Conservation (phyloP, 2,329 filamentous ascomycete genomes). For the Botrytis medusae region DNA sequence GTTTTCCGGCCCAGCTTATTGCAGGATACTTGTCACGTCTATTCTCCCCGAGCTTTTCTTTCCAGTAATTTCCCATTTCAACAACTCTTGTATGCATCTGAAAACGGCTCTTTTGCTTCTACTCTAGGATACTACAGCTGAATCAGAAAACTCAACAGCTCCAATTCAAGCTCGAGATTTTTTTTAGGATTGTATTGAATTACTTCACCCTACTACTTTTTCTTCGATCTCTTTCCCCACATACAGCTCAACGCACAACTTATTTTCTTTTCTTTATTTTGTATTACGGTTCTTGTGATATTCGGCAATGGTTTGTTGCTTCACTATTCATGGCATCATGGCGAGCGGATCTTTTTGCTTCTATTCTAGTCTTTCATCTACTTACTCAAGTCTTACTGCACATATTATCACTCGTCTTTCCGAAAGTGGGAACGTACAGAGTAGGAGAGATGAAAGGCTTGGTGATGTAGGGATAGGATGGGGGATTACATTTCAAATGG, state of each 20-base stretch:
- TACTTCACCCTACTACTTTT: not conserved
- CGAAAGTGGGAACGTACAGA: not conserved
- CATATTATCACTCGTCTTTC: not conserved
- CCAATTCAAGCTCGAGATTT: not conserved
- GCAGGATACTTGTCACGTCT: not conserved
- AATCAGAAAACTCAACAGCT: not conserved
- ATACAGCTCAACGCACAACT: not conserved
- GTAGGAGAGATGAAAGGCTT: not conserved
- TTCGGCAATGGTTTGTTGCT: not conserved
- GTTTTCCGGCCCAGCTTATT: not conserved
- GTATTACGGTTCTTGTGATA: not conserved
- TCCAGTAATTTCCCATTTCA: not conserved
- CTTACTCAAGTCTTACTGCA: not conserved
- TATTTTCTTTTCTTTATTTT: not conserved
- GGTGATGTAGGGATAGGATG: not conserved
- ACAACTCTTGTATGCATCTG: not conserved
- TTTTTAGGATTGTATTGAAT: not conserved
- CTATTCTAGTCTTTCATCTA: not conserved
- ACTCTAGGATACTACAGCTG: not conserved
- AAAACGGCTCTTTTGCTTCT: not conserved
- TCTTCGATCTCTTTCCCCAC: not conserved
- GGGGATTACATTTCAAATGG: not conserved
- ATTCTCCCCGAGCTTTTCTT: not conserved
- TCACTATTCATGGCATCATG: not conserved
- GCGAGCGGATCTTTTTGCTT: not conserved